A percentile compares a stretch with the other conserved stretches of the same genome.
phyloP scores from a whole-genome alignment of 2,329 filamentous ascomycete genomes.

The Claviceps africana region DNA sequence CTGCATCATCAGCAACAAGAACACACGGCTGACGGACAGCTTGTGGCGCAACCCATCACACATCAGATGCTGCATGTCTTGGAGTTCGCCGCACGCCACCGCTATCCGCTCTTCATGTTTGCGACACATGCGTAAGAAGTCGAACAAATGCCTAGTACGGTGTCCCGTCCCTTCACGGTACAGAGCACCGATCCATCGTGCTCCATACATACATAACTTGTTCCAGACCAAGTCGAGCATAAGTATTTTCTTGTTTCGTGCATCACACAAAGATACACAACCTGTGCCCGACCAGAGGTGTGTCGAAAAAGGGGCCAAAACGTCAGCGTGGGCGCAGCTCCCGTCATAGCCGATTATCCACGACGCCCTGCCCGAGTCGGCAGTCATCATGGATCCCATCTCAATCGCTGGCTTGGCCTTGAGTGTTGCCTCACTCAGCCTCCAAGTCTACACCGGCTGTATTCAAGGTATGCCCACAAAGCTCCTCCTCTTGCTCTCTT shows the following conservation, averaged over 20 bases:
- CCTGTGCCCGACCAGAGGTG: too few species aligned
- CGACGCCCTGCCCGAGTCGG: neutral
- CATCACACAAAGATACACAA: too few species aligned
- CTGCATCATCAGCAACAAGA: neutral
- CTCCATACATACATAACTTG: too few species aligned
- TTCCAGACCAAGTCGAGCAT: too few species aligned
- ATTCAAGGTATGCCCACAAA: conserved; percentile 22
- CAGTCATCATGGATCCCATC: conserved; percentile 26
- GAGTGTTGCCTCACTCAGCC: conserved; percentile 29
- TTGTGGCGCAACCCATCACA: neutral
- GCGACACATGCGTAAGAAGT: too few species aligned
- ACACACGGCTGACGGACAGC: neutral
- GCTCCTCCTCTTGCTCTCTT: neutral
- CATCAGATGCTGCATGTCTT: neutral
- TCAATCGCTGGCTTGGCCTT: conserved; percentile 28
- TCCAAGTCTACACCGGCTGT: conserved; percentile 32
- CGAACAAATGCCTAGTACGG: too few species aligned
- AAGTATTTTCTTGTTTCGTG: too few species aligned
- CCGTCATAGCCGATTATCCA: neutral
- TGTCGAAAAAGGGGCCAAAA: neutral
- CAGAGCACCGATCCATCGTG: too few species aligned
- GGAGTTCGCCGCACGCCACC: neutral
- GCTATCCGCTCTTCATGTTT: neutral
- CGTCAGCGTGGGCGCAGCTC: neutral
- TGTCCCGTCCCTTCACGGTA: too few species aligned